Evolutionary conservation across 108 stramenopile species (phyloP).

Genomic region (Chaetoceros tenuissimus): DNA sequence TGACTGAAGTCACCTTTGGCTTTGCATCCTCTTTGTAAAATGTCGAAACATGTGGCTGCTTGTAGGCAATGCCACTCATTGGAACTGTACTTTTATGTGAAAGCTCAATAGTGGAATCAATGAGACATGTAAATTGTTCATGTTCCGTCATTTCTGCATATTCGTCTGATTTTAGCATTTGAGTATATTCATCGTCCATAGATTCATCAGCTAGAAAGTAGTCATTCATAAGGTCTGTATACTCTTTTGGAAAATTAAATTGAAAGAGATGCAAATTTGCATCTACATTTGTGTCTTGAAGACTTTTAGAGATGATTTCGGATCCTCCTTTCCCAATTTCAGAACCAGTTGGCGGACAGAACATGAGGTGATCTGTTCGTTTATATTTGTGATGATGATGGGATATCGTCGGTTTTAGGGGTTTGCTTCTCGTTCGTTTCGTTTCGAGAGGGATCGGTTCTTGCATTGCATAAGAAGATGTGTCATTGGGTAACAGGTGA

Average conservation of each 20-base stretch:
- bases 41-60: neutral
- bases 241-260: constrained; percentile 32
- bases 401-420: neutral
- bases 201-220: constrained; percentile 32
- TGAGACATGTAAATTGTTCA: constrained; percentile 14
- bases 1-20: constrained; percentile 4
- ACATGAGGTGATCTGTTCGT: neutral
- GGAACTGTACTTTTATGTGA: constrained; percentile 4
- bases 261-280: constrained; percentile 23
- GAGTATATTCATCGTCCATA: constrained; percentile 30
- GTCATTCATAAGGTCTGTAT: constrained; percentile 10
- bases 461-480: constrained; percentile 9
- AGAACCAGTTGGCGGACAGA: constrained; percentile 20
- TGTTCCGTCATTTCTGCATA: neutral
- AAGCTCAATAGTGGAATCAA: constrained; percentile 17
- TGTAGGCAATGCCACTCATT: constrained; percentile 1
- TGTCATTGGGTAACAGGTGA: constrained; percentile 11
- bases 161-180: neutral
- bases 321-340: constrained; percentile 17
- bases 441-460: neutral
- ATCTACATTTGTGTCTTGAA: too few species aligned
- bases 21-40: neutral
- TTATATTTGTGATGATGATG: neutral
- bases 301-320: neutral
- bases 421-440: neutral